Base-by-base conservation (phyloP, 169 alveolate species). In the Plasmodium blacklocki region DNA sequence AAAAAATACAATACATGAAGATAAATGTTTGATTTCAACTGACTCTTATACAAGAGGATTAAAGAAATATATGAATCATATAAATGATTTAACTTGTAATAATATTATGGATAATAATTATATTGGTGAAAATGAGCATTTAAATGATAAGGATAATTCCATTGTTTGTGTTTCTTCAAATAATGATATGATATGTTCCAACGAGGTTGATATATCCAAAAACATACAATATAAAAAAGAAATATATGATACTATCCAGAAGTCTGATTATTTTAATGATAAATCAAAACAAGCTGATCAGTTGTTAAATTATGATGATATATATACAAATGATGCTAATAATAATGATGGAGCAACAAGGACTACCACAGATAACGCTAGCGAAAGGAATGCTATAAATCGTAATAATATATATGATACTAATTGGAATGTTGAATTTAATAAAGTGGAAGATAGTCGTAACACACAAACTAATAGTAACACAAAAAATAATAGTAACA, bases 331-430 rank as follows among this genome's bases (percentile, higher is more conserved):
- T 19, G 21, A 60, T 19, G 70, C 7, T 18, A 60, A 60, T 54
- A 73, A 39, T 60, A 73, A 23, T 2, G 88, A 39, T 11, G 43
- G 11, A 32, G 88, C 9, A 74, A 32, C 47, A 60, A 5, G 21
- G 11, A 58, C n/a, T 62, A 18, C 9, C 29, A 39, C n/a, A 15
- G 29, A 11, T 60, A 43, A 54, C 23, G 86, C 1, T 39, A 39
- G 2, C 56, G 71, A 14, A 14, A 63, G 14, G 54, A 54, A 14
- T 26, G 58, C 19, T 60, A 26, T n/a, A 67, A 23, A 54, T 39
- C 43, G 29, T 47, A 52, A 59, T 19, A 32, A 21, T 7, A 19
- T 18, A 54, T 23, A 39, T 45, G 68, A 73, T 54, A 3, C 3
- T 39, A 73, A 3, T 7, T 56, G n/a, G 45, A 21, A 12, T 5